phyloP scores from a whole-genome alignment of 306 rosid species.

The Cotoneaster glaucophyllus region DNA sequence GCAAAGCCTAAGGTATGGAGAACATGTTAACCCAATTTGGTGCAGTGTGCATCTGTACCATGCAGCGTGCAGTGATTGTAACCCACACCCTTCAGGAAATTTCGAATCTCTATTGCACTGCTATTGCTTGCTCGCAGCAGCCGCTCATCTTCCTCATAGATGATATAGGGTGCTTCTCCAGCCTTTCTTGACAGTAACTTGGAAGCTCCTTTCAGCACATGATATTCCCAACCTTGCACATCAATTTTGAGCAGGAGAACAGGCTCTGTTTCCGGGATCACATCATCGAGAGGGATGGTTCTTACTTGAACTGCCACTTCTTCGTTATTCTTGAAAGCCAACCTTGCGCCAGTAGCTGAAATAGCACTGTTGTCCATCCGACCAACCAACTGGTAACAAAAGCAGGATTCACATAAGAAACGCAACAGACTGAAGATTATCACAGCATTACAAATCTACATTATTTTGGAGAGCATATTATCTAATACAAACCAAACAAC shows the following conservation, averaged over 20 bases:
- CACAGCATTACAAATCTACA: not conserved
- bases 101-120: conserved; percentile 65
- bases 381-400: conserved; percentile 65
- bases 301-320: conserved; percentile 78
- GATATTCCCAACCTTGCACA: conserved; percentile 98
- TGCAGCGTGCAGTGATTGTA: conserved; percentile 70
- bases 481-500: not conserved
- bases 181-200: conserved; percentile 70
- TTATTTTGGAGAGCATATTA: not conserved
- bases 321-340: conserved; percentile 91
- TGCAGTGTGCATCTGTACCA: conserved; percentile 94
- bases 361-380: conserved; percentile 97
- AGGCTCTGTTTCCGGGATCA: conserved; percentile 54
- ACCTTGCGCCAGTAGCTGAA: conserved; percentile 87
- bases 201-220: conserved; percentile 87
- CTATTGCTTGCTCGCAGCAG: conserved; percentile 84
- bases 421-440: not conserved
- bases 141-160: conserved; percentile 92
- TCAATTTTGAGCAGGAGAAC: conserved; percentile 86
- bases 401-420: conserved; percentile 5
- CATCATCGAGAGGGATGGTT: conserved; percentile 75
- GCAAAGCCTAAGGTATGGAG: conserved; percentile 10
- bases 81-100: conserved; percentile 69
- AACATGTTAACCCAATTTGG: conserved; percentile 49
- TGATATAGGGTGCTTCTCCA: conserved; percentile 85